phyloP scores from a whole-genome alignment of 2,329 filamentous ascomycete genomes.

The Xylaria sp. region DNA sequence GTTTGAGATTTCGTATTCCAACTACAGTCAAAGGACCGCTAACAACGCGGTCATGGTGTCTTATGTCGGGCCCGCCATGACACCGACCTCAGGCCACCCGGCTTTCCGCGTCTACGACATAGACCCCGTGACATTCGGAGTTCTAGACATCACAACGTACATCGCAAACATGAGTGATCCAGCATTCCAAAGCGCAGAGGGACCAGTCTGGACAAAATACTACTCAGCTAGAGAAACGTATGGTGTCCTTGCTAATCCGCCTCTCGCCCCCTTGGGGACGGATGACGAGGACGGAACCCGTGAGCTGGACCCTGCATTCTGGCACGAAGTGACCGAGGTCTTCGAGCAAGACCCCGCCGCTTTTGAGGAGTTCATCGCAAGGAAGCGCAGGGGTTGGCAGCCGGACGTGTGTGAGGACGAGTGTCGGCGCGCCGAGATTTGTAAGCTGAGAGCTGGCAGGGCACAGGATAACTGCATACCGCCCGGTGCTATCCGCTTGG shows the following conservation, averaged over 20 bases:
- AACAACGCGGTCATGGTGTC: constrained; percentile 61
- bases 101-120: constrained; percentile 69
- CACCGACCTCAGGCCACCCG: constrained; percentile 65
- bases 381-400: constrained; percentile 61
- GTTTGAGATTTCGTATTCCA: constrained; percentile 65
- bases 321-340: constrained; percentile 65
- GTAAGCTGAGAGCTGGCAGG: constrained; percentile 62
- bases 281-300: constrained; percentile 29
- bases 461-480: constrained; percentile 63
- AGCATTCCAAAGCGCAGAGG: constrained; percentile 54
- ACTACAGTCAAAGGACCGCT: constrained; percentile 57
- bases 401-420: constrained; percentile 44
- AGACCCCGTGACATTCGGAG: constrained; percentile 65
- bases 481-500: constrained; percentile 46
- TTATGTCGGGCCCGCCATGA: constrained; percentile 65
- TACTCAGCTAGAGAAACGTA: constrained; percentile 68
- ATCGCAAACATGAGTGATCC: constrained; percentile 62
- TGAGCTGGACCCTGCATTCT: constrained; percentile 66
- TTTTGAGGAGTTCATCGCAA: constrained; percentile 60
- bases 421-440: constrained; percentile 60
- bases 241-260: constrained; percentile 57
- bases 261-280: constrained; percentile 51
- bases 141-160: constrained; percentile 66
- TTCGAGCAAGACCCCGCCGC: constrained; percentile 57
- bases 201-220: constrained; percentile 64